A percentile compares a stretch with the other conserved stretches of the same genome.
Evolutionary conservation across 768 basidiomycete species (phyloP).

Genomic region (Termitomyces sp.): DNA sequence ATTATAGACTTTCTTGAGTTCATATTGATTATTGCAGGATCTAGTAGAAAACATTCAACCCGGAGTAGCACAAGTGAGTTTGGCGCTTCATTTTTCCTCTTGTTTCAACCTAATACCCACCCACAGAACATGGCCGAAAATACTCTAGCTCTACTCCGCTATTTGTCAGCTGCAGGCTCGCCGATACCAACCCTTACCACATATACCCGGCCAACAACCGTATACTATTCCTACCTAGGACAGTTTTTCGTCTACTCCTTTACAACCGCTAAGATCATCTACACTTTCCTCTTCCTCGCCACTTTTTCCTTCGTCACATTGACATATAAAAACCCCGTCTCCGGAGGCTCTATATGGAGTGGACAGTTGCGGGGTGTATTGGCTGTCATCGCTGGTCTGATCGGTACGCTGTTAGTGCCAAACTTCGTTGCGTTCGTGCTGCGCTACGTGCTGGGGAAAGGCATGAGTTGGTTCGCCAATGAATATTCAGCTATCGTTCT

Average conservation of each 20-base stretch:
- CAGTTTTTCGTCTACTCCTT: conserved; percentile 73
- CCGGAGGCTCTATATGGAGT: conserved; percentile 29
- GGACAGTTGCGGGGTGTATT: conserved; percentile 39
- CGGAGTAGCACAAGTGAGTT: conserved; percentile 62
- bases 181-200: conserved; percentile 62
- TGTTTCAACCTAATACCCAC: conserved; percentile 21
- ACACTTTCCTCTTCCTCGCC: conserved; percentile 44
- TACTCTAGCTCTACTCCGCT: conserved; percentile 67
- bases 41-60: conserved; percentile 77
- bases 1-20: not conserved
- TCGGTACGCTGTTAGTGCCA: conserved; percentile 56
- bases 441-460: conserved; percentile 52
- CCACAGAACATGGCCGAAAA: conserved; percentile 86
- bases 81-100: not conserved
- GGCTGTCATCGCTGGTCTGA: conserved; percentile 45
- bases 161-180: conserved; percentile 66
- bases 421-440: conserved; percentile 74
- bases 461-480: conserved; percentile 82
- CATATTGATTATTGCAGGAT: conserved; percentile 40
- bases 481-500: conserved; percentile 62
- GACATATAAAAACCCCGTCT: conserved; percentile 29
- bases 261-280: conserved; percentile 60
- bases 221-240: conserved; percentile 75
- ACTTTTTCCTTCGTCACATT: conserved; percentile 38
- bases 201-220: conserved; percentile 53